phyloP scores from a whole-genome alignment of 1,284 basidiomycete genomes.

The Irpex lacteus region DNA sequence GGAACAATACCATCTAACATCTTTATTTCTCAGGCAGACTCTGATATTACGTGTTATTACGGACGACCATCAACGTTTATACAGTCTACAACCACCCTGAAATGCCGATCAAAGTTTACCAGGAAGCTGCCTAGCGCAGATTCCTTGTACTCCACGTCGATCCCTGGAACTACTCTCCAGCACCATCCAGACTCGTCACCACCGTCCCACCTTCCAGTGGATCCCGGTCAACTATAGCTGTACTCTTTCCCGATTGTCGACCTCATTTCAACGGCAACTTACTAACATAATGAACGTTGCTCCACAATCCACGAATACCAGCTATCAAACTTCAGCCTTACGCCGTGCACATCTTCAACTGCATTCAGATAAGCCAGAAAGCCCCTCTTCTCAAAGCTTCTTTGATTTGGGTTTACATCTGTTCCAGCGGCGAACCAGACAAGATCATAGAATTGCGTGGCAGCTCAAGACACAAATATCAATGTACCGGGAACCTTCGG shows the following conservation, averaged over 20 bases:
- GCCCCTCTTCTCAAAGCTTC: background rate
- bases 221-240: background rate
- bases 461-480: no score
- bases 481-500: background rate
- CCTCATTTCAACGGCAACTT: background rate
- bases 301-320: background rate
- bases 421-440: background rate
- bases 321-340: background rate
- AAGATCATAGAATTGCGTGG: no score
- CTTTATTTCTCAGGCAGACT: background rate
- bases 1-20: background rate
- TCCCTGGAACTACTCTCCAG: background rate
- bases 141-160: background rate
- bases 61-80: background rate
- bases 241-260: background rate
- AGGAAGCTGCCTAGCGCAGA: background rate
- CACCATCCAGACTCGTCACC: background rate
- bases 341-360: background rate
- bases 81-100: background rate
- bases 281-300: background rate
- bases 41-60: background rate
- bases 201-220: background rate
- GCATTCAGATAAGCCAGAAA: slow-evolving; percentile 1
- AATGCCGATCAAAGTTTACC: background rate
- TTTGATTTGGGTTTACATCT: background rate